Evolutionary conservation across 2,329 filamentous ascomycete genomes (phyloP).

Genomic region (Fusarium nelsonii): DNA sequence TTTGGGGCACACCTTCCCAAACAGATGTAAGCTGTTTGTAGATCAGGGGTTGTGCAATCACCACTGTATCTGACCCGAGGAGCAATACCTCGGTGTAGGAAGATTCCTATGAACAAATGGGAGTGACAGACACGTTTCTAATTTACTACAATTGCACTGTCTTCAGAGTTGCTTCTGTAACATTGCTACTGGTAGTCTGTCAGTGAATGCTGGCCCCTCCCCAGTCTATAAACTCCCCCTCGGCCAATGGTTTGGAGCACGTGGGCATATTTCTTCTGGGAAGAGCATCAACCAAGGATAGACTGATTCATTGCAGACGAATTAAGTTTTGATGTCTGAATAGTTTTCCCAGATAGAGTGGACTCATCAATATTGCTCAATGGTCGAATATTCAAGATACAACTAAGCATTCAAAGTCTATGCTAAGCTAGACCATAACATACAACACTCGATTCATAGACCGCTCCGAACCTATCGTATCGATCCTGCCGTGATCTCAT

Average conservation of each 20-base stretch:
- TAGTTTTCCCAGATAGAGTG: not conserved
- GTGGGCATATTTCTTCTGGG: slow-evolving; percentile 37
- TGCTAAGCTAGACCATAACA: not conserved
- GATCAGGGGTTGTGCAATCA: slow-evolving; percentile 17
- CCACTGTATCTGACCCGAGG: not conserved
- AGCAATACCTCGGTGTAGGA: not conserved
- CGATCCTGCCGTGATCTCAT: not conserved
- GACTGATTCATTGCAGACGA: not conserved
- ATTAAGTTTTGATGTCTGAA: not conserved
- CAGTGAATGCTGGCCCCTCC: not conserved
- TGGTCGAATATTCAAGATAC: not conserved
- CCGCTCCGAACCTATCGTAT: not conserved
- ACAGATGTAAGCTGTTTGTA: slow-evolving; percentile 17
- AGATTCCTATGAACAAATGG: not conserved
- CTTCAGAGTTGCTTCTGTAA: not conserved
- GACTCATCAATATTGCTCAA: not conserved
- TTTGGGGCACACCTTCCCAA: slow-evolving; percentile 21
- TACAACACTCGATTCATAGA: not conserved
- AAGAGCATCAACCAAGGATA: not conserved
- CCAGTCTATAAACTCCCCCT: slow-evolving; percentile 13
- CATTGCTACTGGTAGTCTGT: slow-evolving; percentile 1
- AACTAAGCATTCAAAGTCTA: not conserved
- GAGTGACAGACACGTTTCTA: not conserved
- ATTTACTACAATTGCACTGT: not conserved
- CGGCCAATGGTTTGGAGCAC: slow-evolving; percentile 46